Base-by-base conservation (phyloP, 148 eudicot species). In the Chenopodium berlandieri region DNA sequence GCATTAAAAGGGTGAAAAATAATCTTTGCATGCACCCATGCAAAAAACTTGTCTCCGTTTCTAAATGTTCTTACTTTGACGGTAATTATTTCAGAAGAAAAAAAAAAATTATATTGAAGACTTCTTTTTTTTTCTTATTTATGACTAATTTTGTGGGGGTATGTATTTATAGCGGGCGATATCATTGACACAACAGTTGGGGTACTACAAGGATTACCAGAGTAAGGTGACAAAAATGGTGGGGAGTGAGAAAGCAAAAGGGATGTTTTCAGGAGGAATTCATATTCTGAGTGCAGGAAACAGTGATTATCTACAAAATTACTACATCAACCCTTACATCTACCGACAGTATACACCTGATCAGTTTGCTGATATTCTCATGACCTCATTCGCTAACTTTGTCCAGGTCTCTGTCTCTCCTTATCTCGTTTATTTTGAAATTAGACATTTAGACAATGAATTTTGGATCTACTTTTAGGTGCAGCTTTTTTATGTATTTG, bases 241-340 rank as follows among this genome's bases (percentile, higher is more conserved):
- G 65, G 98, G 98, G 40, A 88, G 77, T 78, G 88, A 69, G 44
- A 89, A 81, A 68, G 98, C 96, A 0, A 89, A 89, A 47, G 81
- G 73, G 34, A 89, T 91, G 85, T 84, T 92, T 79, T 89, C 96
- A 0, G 90, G 94, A 32, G 98, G 94, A 73, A 91, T 95, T 68
- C 97, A 95, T 78, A 88, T 95, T 25, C 56, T 93, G 52, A 93
- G 96, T 84, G 96, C 98, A 72, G 98, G 98, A 67, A 88, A 87
- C 86, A 95, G 97, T 83, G 98, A 95, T 79, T 93, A 87, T 80
- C 80, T 93, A 62, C 98, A 95, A 85, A 95, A 93, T 58, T 95
- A 92, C 86, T 93, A 95, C 83, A 86, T 95, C 75, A 87, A 90
- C 73, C 93, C 97, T 37, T 23, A 78, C 4, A 87, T 93, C 25